These are phyloP conservation scores for Thermomyces lanuginosus DNA, from an alignment of 2,329 filamentous ascomycete species.

Conservation along the genomic window DNA sequence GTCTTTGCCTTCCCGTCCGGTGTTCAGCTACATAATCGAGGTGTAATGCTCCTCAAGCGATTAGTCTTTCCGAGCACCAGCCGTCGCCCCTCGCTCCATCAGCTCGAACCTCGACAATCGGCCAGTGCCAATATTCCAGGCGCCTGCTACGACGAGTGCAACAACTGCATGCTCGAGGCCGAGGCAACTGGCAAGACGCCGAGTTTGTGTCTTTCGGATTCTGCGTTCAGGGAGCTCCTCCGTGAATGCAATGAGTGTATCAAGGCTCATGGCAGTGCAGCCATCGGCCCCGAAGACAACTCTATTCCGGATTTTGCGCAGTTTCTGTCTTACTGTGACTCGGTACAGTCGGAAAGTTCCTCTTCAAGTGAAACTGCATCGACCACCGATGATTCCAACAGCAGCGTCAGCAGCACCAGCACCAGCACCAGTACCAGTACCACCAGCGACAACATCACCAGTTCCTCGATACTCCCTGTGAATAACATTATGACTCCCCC, in stretches of 20 bases:
- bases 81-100: neutral
- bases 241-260: conserved; percentile 4
- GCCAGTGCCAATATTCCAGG: conserved; percentile 22
- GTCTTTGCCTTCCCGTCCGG: conserved; percentile 36
- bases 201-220: conserved; percentile 6
- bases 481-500: neutral
- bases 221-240: conserved; percentile 6
- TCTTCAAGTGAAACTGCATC: neutral
- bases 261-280: conserved; percentile 1
- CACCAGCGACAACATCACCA: neutral
- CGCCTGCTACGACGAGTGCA: conserved; percentile 39
- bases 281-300: neutral
- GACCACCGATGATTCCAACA: neutral
- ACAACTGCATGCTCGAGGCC: conserved; percentile 34
- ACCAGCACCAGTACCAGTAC: neutral
- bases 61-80: neutral
- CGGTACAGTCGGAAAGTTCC: neutral
- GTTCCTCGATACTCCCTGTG: neutral
- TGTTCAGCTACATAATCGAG: neutral
- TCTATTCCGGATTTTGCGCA: conserved; percentile 5
- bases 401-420: neutral
- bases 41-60: neutral
- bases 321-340: conserved; percentile 6
- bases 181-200: conserved; percentile 32
- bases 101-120: neutral